These are phyloP conservation scores for Pichia kluyveri DNA, from an alignment of 805 yeast species.

Conservation along the genomic window DNA sequence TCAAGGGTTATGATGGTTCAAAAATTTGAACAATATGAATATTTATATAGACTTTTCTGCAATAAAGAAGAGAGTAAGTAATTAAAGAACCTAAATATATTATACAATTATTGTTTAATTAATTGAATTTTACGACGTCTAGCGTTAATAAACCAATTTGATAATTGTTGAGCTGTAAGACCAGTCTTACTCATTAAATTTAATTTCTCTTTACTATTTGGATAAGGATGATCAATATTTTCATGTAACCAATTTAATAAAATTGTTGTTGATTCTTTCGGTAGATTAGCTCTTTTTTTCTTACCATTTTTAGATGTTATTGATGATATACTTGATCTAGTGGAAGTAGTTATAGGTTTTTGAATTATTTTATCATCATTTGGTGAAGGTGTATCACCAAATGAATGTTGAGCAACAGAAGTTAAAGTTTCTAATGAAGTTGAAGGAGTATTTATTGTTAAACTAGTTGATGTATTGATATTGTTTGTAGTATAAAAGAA, in stretches of 20 bases:
- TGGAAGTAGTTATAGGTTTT: no score
- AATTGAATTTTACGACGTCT: conserved; percentile 48
- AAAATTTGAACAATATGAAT: conserved; percentile 39
- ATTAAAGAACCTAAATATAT: no score
- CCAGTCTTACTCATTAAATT: conserved; percentile 48
- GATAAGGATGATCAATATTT: conserved; percentile 52
- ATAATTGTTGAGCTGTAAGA: conserved; percentile 47
- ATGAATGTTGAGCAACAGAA: conserved; percentile 10
- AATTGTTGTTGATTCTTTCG: conserved; percentile 50
- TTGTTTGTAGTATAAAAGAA: not conserved
- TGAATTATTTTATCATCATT: no score
- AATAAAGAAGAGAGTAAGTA: conserved; percentile 17
- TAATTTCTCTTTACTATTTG: conserved; percentile 47
- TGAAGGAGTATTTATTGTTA: not conserved
- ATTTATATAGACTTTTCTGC: conserved; percentile 28
- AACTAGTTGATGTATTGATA: not conserved
- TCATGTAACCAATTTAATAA: conserved; percentile 46
- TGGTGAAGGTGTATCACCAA: conserved; percentile 2
- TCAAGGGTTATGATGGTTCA: conserved; percentile 51
- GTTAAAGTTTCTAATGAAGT: conserved; percentile 6
- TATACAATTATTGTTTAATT: conserved; percentile 25
- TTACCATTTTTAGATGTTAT: conserved; percentile 9
- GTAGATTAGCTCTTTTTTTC: conserved; percentile 41
- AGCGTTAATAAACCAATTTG: conserved; percentile 58
- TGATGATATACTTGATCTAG: not conserved